Conservation (phyloP, 306 rosid species). For the Ormosia emarginata region DNA sequence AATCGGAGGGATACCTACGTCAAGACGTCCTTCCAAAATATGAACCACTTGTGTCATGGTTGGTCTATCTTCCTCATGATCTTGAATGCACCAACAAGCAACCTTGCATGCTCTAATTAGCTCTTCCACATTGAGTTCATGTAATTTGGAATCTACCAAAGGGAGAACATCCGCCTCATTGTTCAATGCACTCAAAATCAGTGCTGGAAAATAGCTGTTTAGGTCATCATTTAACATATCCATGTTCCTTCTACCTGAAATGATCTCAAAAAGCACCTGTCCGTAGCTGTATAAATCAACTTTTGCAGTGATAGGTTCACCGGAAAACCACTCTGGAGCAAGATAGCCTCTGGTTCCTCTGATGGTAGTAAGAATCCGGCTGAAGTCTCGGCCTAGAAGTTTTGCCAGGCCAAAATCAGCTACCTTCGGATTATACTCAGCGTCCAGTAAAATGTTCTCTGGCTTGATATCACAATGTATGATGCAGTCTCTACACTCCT, state of each 20-base stretch:
- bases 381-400: slow-evolving; percentile 38
- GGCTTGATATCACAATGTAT: slow-evolving; percentile 53
- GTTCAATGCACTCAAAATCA: slow-evolving; percentile 24
- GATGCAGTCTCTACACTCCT: slow-evolving; percentile 46
- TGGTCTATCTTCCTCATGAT: slow-evolving; percentile 5
- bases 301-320: slow-evolving; percentile 38
- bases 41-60: slow-evolving; percentile 12
- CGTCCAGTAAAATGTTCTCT: slow-evolving; percentile 44
- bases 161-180: slow-evolving; percentile 16
- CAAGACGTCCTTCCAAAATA: slow-evolving; percentile 4
- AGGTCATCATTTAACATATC: slow-evolving; percentile 26
- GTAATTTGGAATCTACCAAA: slow-evolving; percentile 18
- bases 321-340: slow-evolving; percentile 53
- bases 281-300: slow-evolving; percentile 48
- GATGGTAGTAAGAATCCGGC: slow-evolving; percentile 41
- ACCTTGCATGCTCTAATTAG: neutral
- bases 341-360: slow-evolving; percentile 54
- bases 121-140: slow-evolving; percentile 3
- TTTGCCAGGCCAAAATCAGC: slow-evolving; percentile 53
- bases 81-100: slow-evolving; percentile 25
- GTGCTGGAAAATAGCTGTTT: slow-evolving; percentile 29
- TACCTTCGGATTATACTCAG: slow-evolving; percentile 29
- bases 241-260: slow-evolving; percentile 43
- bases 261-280: slow-evolving; percentile 30
- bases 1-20: neutral